Conservation (phyloP, 1,284 basidiomycete species). For the Jaminaea rosea region DNA sequence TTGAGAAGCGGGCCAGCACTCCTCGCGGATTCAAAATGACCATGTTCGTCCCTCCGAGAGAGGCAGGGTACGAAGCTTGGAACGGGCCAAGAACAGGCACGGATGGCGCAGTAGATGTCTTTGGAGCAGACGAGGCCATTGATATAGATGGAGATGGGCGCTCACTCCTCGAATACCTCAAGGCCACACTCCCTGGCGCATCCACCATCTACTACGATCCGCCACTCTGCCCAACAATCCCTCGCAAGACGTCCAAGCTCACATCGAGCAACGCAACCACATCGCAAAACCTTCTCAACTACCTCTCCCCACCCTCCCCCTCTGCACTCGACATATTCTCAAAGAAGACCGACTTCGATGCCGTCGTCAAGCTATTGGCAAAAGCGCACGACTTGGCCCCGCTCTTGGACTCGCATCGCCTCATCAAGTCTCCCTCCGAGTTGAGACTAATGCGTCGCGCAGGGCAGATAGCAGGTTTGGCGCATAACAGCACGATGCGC, state of each 20-base stretch:
- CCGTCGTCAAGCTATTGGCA: conserved; percentile 30
- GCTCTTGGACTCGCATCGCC: conserved; percentile 33
- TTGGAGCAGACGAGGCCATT: conserved; percentile 38
- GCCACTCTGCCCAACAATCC: conserved; percentile 24
- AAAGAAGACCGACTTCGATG: conserved; percentile 43
- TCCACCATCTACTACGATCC: conserved; percentile 42
- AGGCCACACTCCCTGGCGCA: conserved; percentile 20
- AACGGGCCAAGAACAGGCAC: conserved; percentile 62
- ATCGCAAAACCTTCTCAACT: conserved; percentile 34
- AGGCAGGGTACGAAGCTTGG: conserved; percentile 76
- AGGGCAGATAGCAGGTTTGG: conserved; percentile 29
- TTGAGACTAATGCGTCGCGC: conserved; percentile 40
- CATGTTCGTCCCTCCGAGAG: conserved; percentile 68
- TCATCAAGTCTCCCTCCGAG: conserved; percentile 38
- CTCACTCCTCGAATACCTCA: conserved; percentile 26
- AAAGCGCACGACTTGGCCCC: conserved; percentile 31
- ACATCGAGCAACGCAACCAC: conserved; percentile 5
- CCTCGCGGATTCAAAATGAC: conserved; percentile 76
- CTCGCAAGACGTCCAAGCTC: conserved; percentile 17
- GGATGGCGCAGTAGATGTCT: conserved; percentile 38
- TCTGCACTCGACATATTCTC: conserved; percentile 34
- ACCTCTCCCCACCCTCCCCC: conserved; percentile 33
- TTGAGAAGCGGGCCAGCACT: conserved; percentile 41
- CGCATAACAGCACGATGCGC: conserved; percentile 42
- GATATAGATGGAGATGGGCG: conserved; percentile 24